Conservation (phyloP, 2,329 filamentous ascomycete genomes). For the Pezicula carpinea region DNA sequence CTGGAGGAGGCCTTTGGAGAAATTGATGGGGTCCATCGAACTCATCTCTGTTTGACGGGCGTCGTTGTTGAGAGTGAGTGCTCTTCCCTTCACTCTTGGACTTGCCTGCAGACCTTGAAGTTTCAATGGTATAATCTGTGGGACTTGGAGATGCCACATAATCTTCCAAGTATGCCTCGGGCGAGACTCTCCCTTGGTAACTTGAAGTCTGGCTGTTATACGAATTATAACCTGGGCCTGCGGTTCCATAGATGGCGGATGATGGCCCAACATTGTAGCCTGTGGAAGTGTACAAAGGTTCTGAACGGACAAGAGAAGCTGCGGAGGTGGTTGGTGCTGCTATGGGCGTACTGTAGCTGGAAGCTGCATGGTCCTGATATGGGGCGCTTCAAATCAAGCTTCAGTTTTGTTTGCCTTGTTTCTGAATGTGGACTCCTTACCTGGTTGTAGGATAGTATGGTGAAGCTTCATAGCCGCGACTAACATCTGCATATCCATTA, state of each 20-base stretch:
- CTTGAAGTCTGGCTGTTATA: slow-evolving; percentile 23
- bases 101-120: slow-evolving; percentile 38
- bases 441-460: slow-evolving; percentile 26
- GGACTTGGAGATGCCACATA: slow-evolving; percentile 51
- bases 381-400: slow-evolving; percentile 22
- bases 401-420: slow-evolving; percentile 21
- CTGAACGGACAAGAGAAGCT: slow-evolving; percentile 19
- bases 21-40: slow-evolving; percentile 86
- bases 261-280: slow-evolving; percentile 23
- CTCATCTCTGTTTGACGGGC: slow-evolving; percentile 78
- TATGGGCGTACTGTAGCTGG: slow-evolving; percentile 23
- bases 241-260: slow-evolving; percentile 25
- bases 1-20: slow-evolving; percentile 65
- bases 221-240: slow-evolving; percentile 24
- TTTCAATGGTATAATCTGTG: slow-evolving; percentile 57
- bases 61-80: slow-evolving; percentile 50
- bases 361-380: slow-evolving; percentile 21
- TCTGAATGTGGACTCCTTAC: slow-evolving; percentile 21
- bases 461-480: slow-evolving; percentile 19
- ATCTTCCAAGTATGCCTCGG: slow-evolving; percentile 29
- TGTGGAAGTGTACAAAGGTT: slow-evolving; percentile 24
- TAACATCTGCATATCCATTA: slow-evolving; percentile 21
- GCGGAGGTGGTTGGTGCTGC: slow-evolving; percentile 13
- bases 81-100: slow-evolving; percentile 43
- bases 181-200: slow-evolving; percentile 28